A percentile compares a stretch with the other conserved stretches of the same genome.
Conservation (phyloP, 2,329 filamentous ascomycete species). For the Fusarium caatingaense region DNA sequence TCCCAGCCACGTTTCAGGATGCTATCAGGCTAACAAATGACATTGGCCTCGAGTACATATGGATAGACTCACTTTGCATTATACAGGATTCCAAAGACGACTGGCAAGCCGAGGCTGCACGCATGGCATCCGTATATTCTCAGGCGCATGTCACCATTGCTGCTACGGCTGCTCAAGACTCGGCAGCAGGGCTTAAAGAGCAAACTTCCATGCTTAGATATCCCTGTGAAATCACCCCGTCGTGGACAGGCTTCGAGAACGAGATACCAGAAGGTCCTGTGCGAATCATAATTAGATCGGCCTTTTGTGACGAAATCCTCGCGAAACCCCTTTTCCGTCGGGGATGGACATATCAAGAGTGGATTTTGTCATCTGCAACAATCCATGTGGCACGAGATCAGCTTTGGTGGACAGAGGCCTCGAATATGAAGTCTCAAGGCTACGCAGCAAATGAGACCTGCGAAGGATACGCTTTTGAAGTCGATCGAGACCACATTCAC, state of each 20-base stretch:
- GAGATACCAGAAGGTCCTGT: slow-evolving; percentile 13
- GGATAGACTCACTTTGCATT: slow-evolving; percentile 39
- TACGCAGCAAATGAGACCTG: slow-evolving; percentile 36
- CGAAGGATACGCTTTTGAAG: slow-evolving; percentile 23
- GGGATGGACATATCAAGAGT: slow-evolving; percentile 38
- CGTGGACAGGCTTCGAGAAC: slow-evolving; percentile 25
- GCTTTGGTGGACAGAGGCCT: slow-evolving; percentile 36
- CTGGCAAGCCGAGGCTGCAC: slow-evolving; percentile 30
- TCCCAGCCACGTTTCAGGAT: slow-evolving; percentile 35
- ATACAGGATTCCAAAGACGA: slow-evolving; percentile 38
- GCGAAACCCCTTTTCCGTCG: slow-evolving; percentile 30
- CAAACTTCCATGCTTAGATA: slow-evolving; percentile 24
- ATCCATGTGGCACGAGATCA: slow-evolving; percentile 35
- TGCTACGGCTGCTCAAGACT: slow-evolving; percentile 29
- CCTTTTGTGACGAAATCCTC: slow-evolving; percentile 32
- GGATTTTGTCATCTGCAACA: slow-evolving; percentile 31
- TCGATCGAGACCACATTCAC: slow-evolving; percentile 1
- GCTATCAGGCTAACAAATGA: slow-evolving; percentile 18
- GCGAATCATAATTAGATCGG: slow-evolving; percentile 23
- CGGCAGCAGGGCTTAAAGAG: slow-evolving; percentile 21
- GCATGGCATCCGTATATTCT: slow-evolving; percentile 39
- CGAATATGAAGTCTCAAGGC: slow-evolving; percentile 18
- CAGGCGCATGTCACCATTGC: slow-evolving; percentile 29
- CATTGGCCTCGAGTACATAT: slow-evolving; percentile 26
- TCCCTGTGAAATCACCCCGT: slow-evolving; percentile 25